Conservation (phyloP, 768 basidiomycete genomes). For the Phallus indusiatus region DNA sequence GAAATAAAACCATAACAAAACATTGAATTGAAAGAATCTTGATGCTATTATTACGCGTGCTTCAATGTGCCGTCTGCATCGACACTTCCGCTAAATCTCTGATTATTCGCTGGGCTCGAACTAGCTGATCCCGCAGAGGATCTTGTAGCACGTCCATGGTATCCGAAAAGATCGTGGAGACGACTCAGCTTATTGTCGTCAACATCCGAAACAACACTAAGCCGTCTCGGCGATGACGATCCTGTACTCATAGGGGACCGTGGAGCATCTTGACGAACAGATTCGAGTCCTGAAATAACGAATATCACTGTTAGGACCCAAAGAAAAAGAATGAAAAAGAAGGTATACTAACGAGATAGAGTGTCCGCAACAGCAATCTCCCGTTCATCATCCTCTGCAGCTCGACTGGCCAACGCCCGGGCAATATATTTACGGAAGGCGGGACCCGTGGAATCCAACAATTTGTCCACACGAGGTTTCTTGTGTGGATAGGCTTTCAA, state of each 20-base stretch:
- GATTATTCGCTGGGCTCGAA: neutral
- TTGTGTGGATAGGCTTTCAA: slow-evolving; percentile 86
- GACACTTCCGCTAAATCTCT: neutral
- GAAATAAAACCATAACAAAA: neutral
- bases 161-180: slow-evolving; percentile 8
- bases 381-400: slow-evolving; percentile 79
- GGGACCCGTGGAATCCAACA: slow-evolving; percentile 80
- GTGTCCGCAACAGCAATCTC: slow-evolving; percentile 77
- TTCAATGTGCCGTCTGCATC: neutral
- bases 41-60: neutral
- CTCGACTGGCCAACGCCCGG: slow-evolving; percentile 76
- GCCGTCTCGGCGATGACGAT: slow-evolving; percentile 4
- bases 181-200: slow-evolving; percentile 9
- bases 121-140: slow-evolving; percentile 5
- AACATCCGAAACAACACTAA: slow-evolving; percentile 3
- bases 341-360: slow-evolving; percentile 56
- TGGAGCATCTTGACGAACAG: slow-evolving; percentile 6
- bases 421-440: slow-evolving; percentile 90
- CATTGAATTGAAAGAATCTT: no score
- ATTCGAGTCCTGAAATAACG: slow-evolving; percentile 7
- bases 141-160: slow-evolving; percentile 2
- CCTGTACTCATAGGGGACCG: neutral
- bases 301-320: neutral
- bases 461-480: slow-evolving; percentile 70
- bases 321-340: neutral